Conservation (phyloP, 2,329 filamentous ascomycete genomes). For the Diplodia intermedia region DNA sequence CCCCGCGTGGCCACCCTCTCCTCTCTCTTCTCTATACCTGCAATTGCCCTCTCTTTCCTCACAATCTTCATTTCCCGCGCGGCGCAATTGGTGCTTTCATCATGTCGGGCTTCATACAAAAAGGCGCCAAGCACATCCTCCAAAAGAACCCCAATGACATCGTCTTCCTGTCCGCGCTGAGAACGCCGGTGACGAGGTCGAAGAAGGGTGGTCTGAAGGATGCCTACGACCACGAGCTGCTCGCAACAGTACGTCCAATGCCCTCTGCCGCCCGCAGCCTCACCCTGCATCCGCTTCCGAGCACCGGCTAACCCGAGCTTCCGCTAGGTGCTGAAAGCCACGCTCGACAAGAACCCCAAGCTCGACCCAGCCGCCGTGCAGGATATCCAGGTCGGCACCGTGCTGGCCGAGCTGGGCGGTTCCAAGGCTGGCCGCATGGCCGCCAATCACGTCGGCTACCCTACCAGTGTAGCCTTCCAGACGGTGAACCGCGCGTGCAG, state of each 20-base stretch:
- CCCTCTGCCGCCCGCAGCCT: no score
- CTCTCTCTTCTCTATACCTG: not conserved
- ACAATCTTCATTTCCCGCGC: not conserved
- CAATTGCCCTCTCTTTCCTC: not conserved
- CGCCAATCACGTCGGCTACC: constrained; percentile 80
- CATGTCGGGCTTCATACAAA: constrained; percentile 57
- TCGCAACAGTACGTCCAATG: constrained; percentile 61
- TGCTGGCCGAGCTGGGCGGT: constrained; percentile 88
- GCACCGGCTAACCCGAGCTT: constrained; percentile 12
- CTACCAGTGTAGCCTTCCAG: constrained; percentile 75
- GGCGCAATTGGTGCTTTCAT: constrained; percentile 8
- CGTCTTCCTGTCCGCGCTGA: constrained; percentile 88
- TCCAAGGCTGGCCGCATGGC: constrained; percentile 92
- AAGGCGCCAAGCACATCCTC: constrained; percentile 77
- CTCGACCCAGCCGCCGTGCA: constrained; percentile 74
- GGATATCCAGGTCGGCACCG: constrained; percentile 86
- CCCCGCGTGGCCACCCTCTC: constrained; percentile 3
- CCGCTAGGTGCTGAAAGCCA: constrained; percentile 65
- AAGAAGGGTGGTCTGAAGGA: constrained; percentile 86
- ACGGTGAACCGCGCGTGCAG: constrained; percentile 90
- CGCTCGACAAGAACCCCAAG: constrained; percentile 73
- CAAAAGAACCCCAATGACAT: constrained; percentile 80
- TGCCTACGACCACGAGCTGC: constrained; percentile 88
- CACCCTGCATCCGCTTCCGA: not conserved
- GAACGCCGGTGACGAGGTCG: constrained; percentile 83